These are phyloP conservation scores for Peterozyma xylosa DNA, from an alignment of 805 yeast genomes.

Conservation along the genomic window DNA sequence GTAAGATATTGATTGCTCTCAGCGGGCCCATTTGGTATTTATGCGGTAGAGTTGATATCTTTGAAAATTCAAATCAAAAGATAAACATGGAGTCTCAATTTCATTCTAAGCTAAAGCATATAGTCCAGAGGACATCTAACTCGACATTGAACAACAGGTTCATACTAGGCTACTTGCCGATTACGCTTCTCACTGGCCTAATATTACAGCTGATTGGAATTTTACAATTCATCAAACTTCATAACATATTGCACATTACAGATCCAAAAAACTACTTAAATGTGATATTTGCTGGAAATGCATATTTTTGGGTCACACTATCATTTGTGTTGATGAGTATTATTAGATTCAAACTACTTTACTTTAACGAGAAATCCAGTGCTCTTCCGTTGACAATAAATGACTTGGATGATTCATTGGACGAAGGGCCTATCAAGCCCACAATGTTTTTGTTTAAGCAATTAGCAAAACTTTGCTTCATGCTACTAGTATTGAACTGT, in stretches of 20 bases:
- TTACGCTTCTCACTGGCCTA: constrained; percentile 2
- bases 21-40: too few species aligned
- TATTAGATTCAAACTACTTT: neutral
- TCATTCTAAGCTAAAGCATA: too few species aligned
- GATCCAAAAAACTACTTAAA: constrained; percentile 5
- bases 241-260: constrained; percentile 1
- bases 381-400: neutral
- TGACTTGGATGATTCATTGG: neutral
- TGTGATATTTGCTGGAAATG: constrained; percentile 6
- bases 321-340: neutral
- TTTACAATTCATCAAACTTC: constrained; percentile 1
- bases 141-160: neutral
- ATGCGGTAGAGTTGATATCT: too few species aligned
- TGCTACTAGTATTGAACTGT: neutral
- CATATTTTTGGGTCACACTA: constrained; percentile 2
- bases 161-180: neutral
- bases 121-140: too few species aligned
- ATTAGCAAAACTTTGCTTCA: neutral
- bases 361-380: neutral
- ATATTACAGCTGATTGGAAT: constrained; percentile 2
- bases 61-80: too few species aligned
- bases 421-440: too few species aligned
- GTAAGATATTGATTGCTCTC: too few species aligned
- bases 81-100: too few species aligned
- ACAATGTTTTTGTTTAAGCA: neutral